These are phyloP conservation scores for Cladosporium sphaerospermum DNA, from an alignment of 2,329 filamentous ascomycete genomes.

Conservation along the genomic window DNA sequence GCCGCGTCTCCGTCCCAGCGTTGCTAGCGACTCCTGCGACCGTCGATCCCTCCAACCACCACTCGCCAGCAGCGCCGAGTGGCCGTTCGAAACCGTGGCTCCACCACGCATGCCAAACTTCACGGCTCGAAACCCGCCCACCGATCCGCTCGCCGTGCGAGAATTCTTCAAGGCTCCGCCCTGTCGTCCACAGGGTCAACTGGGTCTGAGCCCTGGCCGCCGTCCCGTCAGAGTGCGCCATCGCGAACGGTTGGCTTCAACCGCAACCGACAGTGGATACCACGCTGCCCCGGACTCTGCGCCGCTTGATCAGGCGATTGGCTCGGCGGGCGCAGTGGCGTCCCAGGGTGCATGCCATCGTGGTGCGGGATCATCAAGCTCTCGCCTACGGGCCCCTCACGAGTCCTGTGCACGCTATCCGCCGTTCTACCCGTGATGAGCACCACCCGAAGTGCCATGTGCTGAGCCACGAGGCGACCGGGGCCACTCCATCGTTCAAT, in stretches of 20 bases:
- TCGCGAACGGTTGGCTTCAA: slow-evolving; percentile 1
- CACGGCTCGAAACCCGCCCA: background rate
- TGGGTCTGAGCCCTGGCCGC: background rate
- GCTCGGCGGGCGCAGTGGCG: background rate
- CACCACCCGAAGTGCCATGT: slow-evolving; percentile 5
- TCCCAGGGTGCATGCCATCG: background rate
- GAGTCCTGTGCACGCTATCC: background rate
- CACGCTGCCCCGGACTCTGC: slow-evolving; percentile 2
- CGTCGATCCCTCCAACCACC: too few species aligned
- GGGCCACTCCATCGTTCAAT: background rate
- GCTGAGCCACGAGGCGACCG: slow-evolving; percentile 7
- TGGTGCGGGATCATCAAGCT: slow-evolving; percentile 8
- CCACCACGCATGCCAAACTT: background rate
- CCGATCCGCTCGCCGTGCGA: background rate
- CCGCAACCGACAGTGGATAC: background rate
- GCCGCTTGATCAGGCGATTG: too few species aligned
- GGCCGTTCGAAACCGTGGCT: too few species aligned
- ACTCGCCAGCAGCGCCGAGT: too few species aligned
- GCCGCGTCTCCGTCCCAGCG: too few species aligned
- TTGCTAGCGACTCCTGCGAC: too few species aligned
- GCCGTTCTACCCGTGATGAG: slow-evolving; percentile 11
- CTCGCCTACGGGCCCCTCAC: slow-evolving; percentile 4
- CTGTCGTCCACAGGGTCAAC: background rate
- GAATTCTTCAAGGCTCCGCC: background rate
- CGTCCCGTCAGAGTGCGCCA: background rate